These are phyloP conservation scores for Xylaria venustula DNA, from an alignment of 495 filamentous ascomycete genomes.

Conservation along the genomic window DNA sequence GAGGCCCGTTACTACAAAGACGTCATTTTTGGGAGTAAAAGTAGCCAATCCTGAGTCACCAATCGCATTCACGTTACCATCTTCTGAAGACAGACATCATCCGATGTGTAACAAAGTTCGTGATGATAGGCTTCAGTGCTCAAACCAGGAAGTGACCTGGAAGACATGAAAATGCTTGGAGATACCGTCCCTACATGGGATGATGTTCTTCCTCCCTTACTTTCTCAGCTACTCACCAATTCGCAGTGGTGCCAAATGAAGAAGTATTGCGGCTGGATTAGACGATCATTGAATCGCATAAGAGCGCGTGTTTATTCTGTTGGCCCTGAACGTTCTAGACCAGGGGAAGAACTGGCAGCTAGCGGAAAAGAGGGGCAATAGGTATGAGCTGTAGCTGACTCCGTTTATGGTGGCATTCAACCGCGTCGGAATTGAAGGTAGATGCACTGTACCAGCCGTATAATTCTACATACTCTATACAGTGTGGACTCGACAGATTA, in stretches of 20 bases:
- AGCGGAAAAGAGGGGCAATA: slow-evolving; percentile 4
- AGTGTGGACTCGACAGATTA: neutral
- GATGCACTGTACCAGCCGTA: too few species aligned
- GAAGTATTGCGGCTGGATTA: neutral
- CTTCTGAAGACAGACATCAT: too few species aligned
- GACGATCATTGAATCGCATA: neutral
- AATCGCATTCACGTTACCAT: too few species aligned
- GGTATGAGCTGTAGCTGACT: neutral
- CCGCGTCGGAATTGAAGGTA: neutral
- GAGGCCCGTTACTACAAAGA: slow-evolving; percentile 82
- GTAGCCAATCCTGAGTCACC: neutral
- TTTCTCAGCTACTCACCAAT: too few species aligned
- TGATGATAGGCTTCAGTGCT: neutral
- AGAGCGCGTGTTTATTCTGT: slow-evolving; percentile 4
- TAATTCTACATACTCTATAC: too few species aligned
- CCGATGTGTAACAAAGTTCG: too few species aligned
- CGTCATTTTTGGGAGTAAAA: slow-evolving; percentile 49
- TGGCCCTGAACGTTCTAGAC: slow-evolving; percentile 4
- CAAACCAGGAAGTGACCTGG: too few species aligned
- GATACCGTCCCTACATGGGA: too few species aligned
- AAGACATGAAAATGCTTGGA: too few species aligned
- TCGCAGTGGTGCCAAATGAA: too few species aligned
- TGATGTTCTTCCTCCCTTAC: neutral
- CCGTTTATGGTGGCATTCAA: neutral
- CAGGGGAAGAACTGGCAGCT: neutral